phyloP scores from a whole-genome alignment of 306 rosid genomes.

The Elaeagnus macrophylla region DNA sequence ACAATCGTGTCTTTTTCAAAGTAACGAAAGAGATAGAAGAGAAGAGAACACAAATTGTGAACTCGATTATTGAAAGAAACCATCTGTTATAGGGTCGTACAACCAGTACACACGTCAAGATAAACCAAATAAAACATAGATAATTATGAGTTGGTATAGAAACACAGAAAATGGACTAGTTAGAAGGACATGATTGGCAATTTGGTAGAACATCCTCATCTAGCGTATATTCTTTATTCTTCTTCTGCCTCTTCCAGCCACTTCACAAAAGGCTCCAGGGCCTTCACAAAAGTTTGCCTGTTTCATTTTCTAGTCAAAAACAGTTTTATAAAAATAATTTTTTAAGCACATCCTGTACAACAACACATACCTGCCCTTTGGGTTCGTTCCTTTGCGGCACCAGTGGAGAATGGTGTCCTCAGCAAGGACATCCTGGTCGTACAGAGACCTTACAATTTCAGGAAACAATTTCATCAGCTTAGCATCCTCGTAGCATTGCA shows the following conservation, averaged over 20 bases:
- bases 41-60: background rate
- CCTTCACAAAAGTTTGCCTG: conserved; percentile 99
- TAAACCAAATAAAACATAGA: background rate
- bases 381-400: conserved; percentile 88
- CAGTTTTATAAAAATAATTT: background rate
- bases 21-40: background rate
- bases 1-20: background rate
- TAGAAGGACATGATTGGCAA: conserved; percentile 1
- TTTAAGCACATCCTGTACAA: too few relatives aligned
- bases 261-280: conserved; percentile 83
- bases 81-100: background rate
- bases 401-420: conserved; percentile 95
- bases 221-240: conserved; percentile 49
- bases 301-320: conserved; percentile 9
- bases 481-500: conserved; percentile 99
- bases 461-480: conserved; percentile 97
- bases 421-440: conserved; percentile 91
- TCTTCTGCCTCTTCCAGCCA: conserved; percentile 99
- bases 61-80: conserved; percentile 5
- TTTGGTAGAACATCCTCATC: conserved; percentile 11
- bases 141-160: conserved; percentile 9
- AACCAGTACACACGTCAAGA: conserved; percentile 8
- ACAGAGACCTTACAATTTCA: conserved; percentile 82
- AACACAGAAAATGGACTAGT: conserved; percentile 18
- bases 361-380: conserved; percentile 75